Conservation (phyloP, 805 yeast species). For the Starmerella etchellsii region DNA sequence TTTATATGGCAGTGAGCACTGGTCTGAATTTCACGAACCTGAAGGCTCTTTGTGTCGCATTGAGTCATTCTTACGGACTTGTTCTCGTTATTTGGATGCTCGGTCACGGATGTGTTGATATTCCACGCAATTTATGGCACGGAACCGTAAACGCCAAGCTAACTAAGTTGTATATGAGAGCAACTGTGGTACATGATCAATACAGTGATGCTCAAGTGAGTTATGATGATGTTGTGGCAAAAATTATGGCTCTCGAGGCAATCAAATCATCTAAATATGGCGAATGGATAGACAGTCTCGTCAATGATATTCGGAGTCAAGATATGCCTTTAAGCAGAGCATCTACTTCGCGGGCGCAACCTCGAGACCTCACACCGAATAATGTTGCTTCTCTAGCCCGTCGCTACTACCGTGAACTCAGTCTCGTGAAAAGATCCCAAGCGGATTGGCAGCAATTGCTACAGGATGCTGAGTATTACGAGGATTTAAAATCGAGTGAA, state of each 20-base stretch:
- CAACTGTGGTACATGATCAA: conserved; percentile 47
- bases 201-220: conserved; percentile 50
- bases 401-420: conserved; percentile 39
- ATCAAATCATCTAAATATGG: conserved; percentile 37
- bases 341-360: conserved; percentile 15
- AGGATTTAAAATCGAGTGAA: conserved; percentile 33
- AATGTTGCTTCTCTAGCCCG: conserved; percentile 41
- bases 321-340: conserved; percentile 16
- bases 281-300: conserved; percentile 53
- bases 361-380: conserved; percentile 26
- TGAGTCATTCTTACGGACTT: conserved; percentile 66
- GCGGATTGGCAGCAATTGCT: conserved; percentile 45
- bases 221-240: conserved; percentile 50
- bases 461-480: conserved; percentile 37
- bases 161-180: conserved; percentile 35
- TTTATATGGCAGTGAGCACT: conserved; percentile 46
- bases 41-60: conserved; percentile 56
- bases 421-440: conserved; percentile 41
- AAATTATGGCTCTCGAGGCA: conserved; percentile 40
- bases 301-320: conserved; percentile 29
- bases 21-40: conserved; percentile 45
- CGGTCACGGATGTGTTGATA: conserved; percentile 64
- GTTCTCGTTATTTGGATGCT: conserved; percentile 67
- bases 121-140: conserved; percentile 42
- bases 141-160: conserved; percentile 30